Conservation (phyloP, 192 early-diverging fungal genomes). For the Bifiguratus adelaidae region DNA sequence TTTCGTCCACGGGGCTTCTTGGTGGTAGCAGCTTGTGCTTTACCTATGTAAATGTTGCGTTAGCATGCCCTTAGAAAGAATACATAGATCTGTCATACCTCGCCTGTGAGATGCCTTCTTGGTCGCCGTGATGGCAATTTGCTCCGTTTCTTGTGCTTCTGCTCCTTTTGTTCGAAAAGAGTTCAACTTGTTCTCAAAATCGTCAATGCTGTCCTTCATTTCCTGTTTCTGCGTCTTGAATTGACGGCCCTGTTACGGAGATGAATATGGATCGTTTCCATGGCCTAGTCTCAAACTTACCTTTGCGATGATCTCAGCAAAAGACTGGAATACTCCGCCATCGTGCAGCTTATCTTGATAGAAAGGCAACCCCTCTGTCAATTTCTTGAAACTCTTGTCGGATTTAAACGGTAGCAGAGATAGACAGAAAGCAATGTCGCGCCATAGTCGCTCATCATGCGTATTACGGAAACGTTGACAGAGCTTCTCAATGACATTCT, state of each 20-base stretch:
- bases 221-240: slow-evolving; percentile 62
- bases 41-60: no score
- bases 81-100: no score
- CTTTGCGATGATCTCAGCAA: slow-evolving; percentile 82
- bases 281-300: slow-evolving; percentile 16
- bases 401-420: slow-evolving; percentile 79
- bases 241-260: slow-evolving; percentile 33
- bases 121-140: slow-evolving; percentile 16
- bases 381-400: slow-evolving; percentile 75
- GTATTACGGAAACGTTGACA: slow-evolving; percentile 88
- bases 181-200: slow-evolving; percentile 72
- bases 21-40: no score
- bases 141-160: slow-evolving; percentile 17
- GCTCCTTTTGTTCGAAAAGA: slow-evolving; percentile 51
- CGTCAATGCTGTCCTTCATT: slow-evolving; percentile 70
- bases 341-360: slow-evolving; percentile 94
- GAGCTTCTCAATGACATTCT: slow-evolving; percentile 93
- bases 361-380: slow-evolving; percentile 72
- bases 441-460: slow-evolving; percentile 68
- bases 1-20: no score
- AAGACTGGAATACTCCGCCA: slow-evolving; percentile 68
- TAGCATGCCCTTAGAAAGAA: no score
- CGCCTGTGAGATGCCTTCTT: slow-evolving; percentile 12
- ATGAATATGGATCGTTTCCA: background rate
- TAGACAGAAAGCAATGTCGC: slow-evolving; percentile 90